Base-by-base conservation (phyloP, 495 filamentous ascomycete genomes). In the Acidiella bohemica region DNA sequence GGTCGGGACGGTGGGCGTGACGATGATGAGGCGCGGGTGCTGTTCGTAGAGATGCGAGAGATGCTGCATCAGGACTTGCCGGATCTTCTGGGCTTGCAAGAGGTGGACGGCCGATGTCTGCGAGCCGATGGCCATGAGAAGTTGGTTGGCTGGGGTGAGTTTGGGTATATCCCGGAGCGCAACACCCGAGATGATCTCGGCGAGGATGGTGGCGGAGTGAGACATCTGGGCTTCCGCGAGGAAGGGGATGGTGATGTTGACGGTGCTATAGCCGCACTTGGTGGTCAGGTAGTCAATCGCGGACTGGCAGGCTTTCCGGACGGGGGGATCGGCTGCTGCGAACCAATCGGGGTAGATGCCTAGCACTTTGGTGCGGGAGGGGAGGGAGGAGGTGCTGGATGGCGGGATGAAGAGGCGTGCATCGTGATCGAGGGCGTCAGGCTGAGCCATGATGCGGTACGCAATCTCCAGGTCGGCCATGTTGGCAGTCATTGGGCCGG, bases 391-490 rank as follows among this genome's bases (percentile, higher is more conserved):
- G 9, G 47, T 32, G 51, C 45, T 24, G 44, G n/a, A 23, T 11
- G 75, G 70, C 51, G 70, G 34, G 4, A 66, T 37, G 56, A 78
- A 78, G 16, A 59, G 53, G 0, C 65, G 49, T 0, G 71, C 73
- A 5, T 51, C 47, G 9, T 64, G 41, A 61, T 80, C 60, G 20
- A 58, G 51, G 4, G 77, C 77, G 36, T 92, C 72, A 0, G 86
- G 82, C 7, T 68, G 64, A 7, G 82, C 67, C 71, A 90, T 76
- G 50, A 80, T 55, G 18, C 79, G 72, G 56, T 92, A 96, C 7
- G 81, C 77, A 32, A 85, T 69, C 42, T 80, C 74, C n/a, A 96
- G 70, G 52, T 94, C 88, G 18, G 74, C 66, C 53, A 83, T 84
- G 36, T 68, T 88, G 17, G 72, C 59, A 1, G 83, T 78, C 51